A percentile compares a stretch with the other conserved stretches of the same genome.
These are phyloP conservation scores for Backusella luteola DNA, from an alignment of 192 early-diverging fungal species.

Conservation along the genomic window DNA sequence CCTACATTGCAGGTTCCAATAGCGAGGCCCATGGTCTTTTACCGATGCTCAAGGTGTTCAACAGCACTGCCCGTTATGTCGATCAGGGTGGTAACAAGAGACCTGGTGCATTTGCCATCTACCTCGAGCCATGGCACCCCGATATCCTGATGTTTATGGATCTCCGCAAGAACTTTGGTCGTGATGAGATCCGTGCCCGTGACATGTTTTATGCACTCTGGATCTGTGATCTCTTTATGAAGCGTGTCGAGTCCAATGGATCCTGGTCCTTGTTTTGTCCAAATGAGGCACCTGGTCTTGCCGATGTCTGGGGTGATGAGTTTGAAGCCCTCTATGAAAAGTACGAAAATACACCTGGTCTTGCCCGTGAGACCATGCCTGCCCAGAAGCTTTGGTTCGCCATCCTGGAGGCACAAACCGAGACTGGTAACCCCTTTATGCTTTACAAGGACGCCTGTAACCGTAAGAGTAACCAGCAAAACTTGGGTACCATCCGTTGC, in stretches of 20 bases:
- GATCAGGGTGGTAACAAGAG: slow-evolving; percentile 99
- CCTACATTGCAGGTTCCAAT: slow-evolving; percentile 98
- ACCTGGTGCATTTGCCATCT: slow-evolving; percentile 98
- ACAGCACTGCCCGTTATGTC: slow-evolving; percentile 98
- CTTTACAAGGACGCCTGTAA: slow-evolving; percentile 99
- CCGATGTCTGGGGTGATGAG: slow-evolving; percentile 92
- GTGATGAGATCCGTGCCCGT: slow-evolving; percentile 95
- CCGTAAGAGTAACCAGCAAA: slow-evolving; percentile 98
- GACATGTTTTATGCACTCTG: slow-evolving; percentile 98
- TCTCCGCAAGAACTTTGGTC: slow-evolving; percentile 95
- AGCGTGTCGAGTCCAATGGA: slow-evolving; percentile 88
- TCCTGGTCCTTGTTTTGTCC: slow-evolving; percentile 97
- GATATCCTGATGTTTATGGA: slow-evolving; percentile 97
- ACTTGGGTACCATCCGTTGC: slow-evolving; percentile 98
- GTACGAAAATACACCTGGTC: slow-evolving; percentile 79
- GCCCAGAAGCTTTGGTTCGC: slow-evolving; percentile 99
- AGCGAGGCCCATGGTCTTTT: slow-evolving; percentile 96
- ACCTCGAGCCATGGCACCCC: slow-evolving; percentile 98
- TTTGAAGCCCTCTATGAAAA: slow-evolving; percentile 81
- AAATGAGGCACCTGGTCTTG: slow-evolving; percentile 86
- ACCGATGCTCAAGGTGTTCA: slow-evolving; percentile 97
- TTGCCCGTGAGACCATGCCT: slow-evolving; percentile 84
- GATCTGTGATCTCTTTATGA: slow-evolving; percentile 98
- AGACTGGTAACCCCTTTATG: slow-evolving; percentile 98
- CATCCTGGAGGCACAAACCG: slow-evolving; percentile 92